Conservation (phyloP, 2,329 filamentous ascomycete species). For the Nothophaeocryptopus gaeumannii region DNA sequence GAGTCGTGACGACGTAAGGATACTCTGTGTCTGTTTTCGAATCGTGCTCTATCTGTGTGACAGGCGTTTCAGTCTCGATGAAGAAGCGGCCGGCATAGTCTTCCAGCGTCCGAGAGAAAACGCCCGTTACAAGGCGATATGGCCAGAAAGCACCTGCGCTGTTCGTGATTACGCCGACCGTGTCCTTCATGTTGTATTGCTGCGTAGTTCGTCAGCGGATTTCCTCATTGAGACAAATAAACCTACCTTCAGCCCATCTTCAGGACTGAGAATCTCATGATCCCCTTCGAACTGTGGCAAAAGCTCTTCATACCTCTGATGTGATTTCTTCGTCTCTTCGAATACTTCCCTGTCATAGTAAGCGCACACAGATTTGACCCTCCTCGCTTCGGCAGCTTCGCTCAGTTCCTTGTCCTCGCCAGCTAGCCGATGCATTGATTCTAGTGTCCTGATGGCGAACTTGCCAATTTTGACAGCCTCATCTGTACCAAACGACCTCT, state of each 20-base stretch:
- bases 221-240: background rate
- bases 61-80: slow-evolving; percentile 21
- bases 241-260: slow-evolving; percentile 17
- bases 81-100: slow-evolving; percentile 14
- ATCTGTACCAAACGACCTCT: slow-evolving; percentile 15
- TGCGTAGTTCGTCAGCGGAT: background rate
- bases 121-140: slow-evolving; percentile 20
- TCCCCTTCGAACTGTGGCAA: slow-evolving; percentile 15
- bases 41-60: slow-evolving; percentile 12
- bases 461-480: slow-evolving; percentile 18
- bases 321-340: slow-evolving; percentile 11
- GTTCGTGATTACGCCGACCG: slow-evolving; percentile 18
- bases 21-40: slow-evolving; percentile 1
- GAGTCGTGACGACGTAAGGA: slow-evolving; percentile 16
- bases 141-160: slow-evolving; percentile 25
- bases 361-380: slow-evolving; percentile 14
- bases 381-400: slow-evolving; percentile 15
- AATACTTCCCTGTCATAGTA: slow-evolving; percentile 15
- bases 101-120: slow-evolving; percentile 16
- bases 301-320: slow-evolving; percentile 18
- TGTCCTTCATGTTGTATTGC: slow-evolving; percentile 20
- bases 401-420: slow-evolving; percentile 10
- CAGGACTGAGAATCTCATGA: slow-evolving; percentile 5
- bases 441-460: slow-evolving; percentile 20
- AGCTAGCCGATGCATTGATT: slow-evolving; percentile 14